Evolutionary conservation across 352 stramenopile species (phyloP), one percentile per base, ranked within the genome.

Genomic region (Albugo laibachii): DNA sequence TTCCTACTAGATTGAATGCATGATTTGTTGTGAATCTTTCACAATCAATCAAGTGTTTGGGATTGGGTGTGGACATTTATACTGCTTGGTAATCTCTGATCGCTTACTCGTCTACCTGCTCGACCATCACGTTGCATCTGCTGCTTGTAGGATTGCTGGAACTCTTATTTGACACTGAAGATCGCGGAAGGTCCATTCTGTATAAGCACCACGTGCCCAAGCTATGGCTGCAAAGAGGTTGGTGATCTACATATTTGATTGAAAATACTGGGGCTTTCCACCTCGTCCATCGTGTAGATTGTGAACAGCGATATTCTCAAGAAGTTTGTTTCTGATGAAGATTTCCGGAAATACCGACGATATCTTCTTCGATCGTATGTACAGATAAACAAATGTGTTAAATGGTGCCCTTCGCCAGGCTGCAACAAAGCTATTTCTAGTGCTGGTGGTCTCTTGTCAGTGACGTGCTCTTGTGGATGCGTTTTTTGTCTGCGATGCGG

Each of bases 51-150:
- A 87, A 37, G 57, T 83, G 18, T 92, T 97, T 45, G 69, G 70
- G 38, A 95, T 98, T 78, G 83, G 87, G n/a, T 99, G 95, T 58
- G 80, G 81, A 31, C 95, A 99, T 56, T 74, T 92, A 49, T 99
- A 97, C 66, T 98, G 93, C 59, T 58, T 92, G 46, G 78, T 76
- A 55, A 49, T 95, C 58, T 49, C 82, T 61, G 66, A 58, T 18
- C 18, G 10, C 20, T 52, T 18, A 49, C 38, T 16, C 36, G 43
- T 11, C 11, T 45, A 16, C 2, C 11, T n/a, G n/a, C 18, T n/a
- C n/a, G n/a, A n/a, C n/a, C 13, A 2, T 47, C 18, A 6, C 18
- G n/a, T 48, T 35, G 21, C 10, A 11, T 50, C 24, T 45, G 21
- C 10, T 35, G 47, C n/a, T 11, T 37, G 27, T n/a, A 79, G 66